Percentiles rank a stretch among this genome's conserved stretches.
Evolutionary conservation across 768 basidiomycete species (phyloP).

Genomic region (Chlorophyllum brunneum): DNA sequence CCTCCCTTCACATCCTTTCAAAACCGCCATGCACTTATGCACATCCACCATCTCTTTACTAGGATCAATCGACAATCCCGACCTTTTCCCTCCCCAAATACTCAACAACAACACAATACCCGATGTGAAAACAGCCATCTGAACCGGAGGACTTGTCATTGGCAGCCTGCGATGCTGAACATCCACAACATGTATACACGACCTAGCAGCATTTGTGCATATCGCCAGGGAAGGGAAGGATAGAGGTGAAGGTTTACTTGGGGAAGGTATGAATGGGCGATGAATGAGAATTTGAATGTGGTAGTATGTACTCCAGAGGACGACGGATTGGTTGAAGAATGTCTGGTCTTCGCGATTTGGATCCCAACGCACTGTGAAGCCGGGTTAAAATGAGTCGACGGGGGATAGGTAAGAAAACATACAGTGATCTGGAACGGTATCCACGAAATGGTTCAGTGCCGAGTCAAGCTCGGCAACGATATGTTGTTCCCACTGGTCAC

Average conservation of each 20-base stretch:
- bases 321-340: constrained; percentile 60
- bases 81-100: constrained; percentile 60
- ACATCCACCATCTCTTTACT: constrained; percentile 62
- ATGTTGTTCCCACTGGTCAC: constrained; percentile 61
- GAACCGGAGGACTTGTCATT: constrained; percentile 28
- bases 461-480: constrained; percentile 72
- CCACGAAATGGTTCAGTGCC: constrained; percentile 68
- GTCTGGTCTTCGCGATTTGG: constrained; percentile 38
- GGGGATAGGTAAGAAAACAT: constrained; percentile 17
- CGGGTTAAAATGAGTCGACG: neutral
- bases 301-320: constrained; percentile 47
- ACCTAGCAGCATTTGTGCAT: constrained; percentile 77
- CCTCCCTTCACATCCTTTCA: constrained; percentile 37
- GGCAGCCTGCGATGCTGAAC: constrained; percentile 38
- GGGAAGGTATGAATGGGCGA: constrained; percentile 71
- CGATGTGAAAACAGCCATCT: constrained; percentile 41
- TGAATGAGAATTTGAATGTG: constrained; percentile 71
- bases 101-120: constrained; percentile 61
- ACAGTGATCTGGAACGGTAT: constrained; percentile 60
- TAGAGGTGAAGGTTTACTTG: constrained; percentile 40
- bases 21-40: constrained; percentile 54
- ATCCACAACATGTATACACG: constrained; percentile 77
- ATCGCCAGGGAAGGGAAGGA: constrained; percentile 70
- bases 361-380: constrained; percentile 46
- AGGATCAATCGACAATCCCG: constrained; percentile 43